Evolutionary conservation across 345 rosid species (phyloP).

Genomic region (Heritiera littoralis): DNA sequence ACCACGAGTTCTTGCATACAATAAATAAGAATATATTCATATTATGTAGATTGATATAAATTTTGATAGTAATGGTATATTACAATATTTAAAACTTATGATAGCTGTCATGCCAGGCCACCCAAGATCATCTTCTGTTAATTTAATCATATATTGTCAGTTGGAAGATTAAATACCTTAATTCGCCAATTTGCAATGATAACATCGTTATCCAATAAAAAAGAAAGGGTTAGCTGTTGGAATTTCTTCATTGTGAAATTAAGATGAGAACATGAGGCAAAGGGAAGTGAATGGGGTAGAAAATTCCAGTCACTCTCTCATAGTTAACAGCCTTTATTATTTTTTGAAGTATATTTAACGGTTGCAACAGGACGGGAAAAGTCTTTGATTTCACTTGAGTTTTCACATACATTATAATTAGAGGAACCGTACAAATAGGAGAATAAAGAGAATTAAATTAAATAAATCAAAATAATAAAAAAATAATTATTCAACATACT

Average conservation of each 20-base stretch:
- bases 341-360: not conserved
- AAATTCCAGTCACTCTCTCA: not conserved
- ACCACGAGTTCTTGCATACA: not conserved
- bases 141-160: too few species aligned
- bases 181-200: not conserved
- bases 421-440: not conserved
- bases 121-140: not conserved
- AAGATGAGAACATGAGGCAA: not conserved
- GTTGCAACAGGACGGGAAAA: not conserved
- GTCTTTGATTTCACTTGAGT: not conserved
- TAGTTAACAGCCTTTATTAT: not conserved
- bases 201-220: not conserved
- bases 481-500: too few species aligned
- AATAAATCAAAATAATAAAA: not conserved
- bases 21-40: not conserved
- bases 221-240: not conserved
- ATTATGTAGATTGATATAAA: not conserved
- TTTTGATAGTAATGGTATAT: not conserved
- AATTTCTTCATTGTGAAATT: not conserved
- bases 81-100: not conserved
- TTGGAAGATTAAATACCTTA: not conserved
- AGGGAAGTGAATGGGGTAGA: not conserved
- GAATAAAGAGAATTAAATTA: not conserved
- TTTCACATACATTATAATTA: not conserved
- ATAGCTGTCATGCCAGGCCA: not conserved